Evolutionary conservation across 2,329 filamentous ascomycete genomes (phyloP), one percentile per base, ranked within the genome.

Genomic region (Rhexocercosporidium sp.): DNA sequence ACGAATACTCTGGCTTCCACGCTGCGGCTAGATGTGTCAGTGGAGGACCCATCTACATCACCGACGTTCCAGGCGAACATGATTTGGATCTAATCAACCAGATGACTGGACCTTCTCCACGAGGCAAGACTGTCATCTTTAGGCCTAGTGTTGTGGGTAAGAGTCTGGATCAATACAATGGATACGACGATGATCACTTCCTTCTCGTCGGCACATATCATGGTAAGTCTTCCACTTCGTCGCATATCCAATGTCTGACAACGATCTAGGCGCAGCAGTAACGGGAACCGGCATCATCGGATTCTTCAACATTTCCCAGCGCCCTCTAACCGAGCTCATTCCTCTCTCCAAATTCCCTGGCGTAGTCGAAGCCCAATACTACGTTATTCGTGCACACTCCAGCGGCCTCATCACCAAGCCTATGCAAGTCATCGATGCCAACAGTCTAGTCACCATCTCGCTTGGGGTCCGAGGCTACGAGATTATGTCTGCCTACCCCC

Each of bases 31-130:
- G 96, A 56, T 97, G 93, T 77, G 84, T 99, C 11, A 94, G 91
- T 57, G 96, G 96, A 9, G 96, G 96, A 0, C 96, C 95, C 0
- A 91, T 99, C 47, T 97, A 96, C 74, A 94, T 99, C 77, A 98
- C 95, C 0, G 96, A 99, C 78, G 86, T 89, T 0, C 95, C 95
- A 0, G 94, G 93, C 0, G 81, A 92, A 67, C 93, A 98, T 77
- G 86, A 97, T 74, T 75, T 94, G 34, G 79, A 84, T 6, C 79
- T 99, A 18, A 91, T 99, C 68, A 80, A 84, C 31, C 90, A 96
- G 77, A 94, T 98, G 85, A 94, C 92, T 0, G 94, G 91, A 0
- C 82, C 84, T 12, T 96, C 92, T 0, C 83, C 88, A 0, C 82
- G 87, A 27, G 92, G 90, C 0, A 90, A 88, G 70, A 96, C 93